phyloP scores from a whole-genome alignment of 202 grass and related monocot species.

The Miscanthus sacchariflorus region DNA sequence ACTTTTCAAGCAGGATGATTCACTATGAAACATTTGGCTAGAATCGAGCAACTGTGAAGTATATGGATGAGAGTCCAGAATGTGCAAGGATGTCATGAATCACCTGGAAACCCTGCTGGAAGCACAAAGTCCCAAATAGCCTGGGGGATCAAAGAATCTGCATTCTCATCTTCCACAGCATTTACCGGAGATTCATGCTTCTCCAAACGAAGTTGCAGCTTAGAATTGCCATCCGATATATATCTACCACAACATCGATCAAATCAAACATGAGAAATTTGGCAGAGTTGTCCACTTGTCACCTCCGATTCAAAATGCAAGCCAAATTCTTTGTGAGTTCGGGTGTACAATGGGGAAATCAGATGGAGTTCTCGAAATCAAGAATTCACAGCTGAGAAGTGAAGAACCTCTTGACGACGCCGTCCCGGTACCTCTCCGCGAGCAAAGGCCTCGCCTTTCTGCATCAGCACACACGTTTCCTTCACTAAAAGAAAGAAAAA shows the following conservation, averaged over 20 bases:
- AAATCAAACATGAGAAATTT: slow-evolving; percentile 10
- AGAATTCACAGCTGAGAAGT: slow-evolving; percentile 6
- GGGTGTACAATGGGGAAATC: background rate
- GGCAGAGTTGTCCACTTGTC: background rate
- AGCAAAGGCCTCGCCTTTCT: slow-evolving; percentile 64
- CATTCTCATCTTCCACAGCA: slow-evolving; percentile 32
- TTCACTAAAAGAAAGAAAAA: background rate
- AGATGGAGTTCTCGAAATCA: background rate
- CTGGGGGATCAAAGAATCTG: slow-evolving; percentile 50
- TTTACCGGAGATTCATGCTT: slow-evolving; percentile 37
- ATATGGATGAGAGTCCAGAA: background rate
- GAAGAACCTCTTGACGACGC: slow-evolving; percentile 69
- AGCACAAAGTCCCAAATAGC: slow-evolving; percentile 73
- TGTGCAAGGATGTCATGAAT: slow-evolving; percentile 3
- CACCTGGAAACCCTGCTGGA: slow-evolving; percentile 88
- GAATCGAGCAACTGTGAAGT: slow-evolving; percentile 2
- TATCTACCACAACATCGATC: slow-evolving; percentile 55
- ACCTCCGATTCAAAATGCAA: slow-evolving; percentile 9
- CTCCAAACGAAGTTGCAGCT: slow-evolving; percentile 56
- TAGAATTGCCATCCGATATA: slow-evolving; percentile 51
- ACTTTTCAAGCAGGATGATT: background rate
- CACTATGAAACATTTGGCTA: background rate
- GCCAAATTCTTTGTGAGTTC: background rate
- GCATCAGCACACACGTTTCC: background rate
- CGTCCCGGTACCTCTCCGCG: slow-evolving; percentile 74